Percentiles rank a stretch among this genome's conserved stretches.
phyloP scores from a whole-genome alignment of 306 rosid species.

The Lotus japonicus region DNA sequence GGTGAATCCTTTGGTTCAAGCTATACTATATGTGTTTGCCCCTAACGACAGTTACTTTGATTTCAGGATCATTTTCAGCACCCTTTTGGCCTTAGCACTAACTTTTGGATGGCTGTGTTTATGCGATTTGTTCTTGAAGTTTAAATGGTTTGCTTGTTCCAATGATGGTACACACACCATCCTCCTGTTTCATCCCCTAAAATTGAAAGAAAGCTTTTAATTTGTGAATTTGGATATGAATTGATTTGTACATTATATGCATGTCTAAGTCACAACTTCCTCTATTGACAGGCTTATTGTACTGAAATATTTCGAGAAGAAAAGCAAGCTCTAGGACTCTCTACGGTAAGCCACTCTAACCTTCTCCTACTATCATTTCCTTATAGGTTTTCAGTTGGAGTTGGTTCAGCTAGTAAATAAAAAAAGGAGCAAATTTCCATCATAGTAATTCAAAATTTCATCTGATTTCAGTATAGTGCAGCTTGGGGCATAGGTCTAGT shows the following conservation, averaged over 20 bases:
- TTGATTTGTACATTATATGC: not conserved
- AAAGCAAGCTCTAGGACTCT: conserved; percentile 69
- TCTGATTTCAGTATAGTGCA: conserved; percentile 53
- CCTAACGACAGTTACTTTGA: not conserved
- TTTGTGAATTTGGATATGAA: not conserved
- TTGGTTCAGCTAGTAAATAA: not conserved
- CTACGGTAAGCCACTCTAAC: conserved; percentile 44
- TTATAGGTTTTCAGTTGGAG: not conserved
- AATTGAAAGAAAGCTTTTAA: not conserved
- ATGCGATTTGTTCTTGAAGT: conserved; percentile 71
- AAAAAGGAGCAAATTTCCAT: not conserved
- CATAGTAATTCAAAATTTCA: not conserved
- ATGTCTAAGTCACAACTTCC: not conserved
- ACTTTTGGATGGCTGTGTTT: conserved; percentile 75
- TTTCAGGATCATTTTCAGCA: conserved; percentile 68
- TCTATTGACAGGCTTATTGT: conserved; percentile 61
- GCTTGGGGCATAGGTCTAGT: conserved; percentile 78
- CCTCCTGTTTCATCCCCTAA: not conserved
- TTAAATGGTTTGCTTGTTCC: conserved; percentile 89
- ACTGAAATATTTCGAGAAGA: conserved; percentile 61
- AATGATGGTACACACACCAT: conserved; percentile 50
- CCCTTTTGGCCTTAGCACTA: conserved; percentile 83
- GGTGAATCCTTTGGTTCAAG: not conserved
- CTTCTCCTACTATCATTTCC: not conserved
- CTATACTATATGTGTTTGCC: not conserved